Evolutionary conservation across 257 asterid species (phyloP).

Genomic region (Solanum piurae): DNA sequence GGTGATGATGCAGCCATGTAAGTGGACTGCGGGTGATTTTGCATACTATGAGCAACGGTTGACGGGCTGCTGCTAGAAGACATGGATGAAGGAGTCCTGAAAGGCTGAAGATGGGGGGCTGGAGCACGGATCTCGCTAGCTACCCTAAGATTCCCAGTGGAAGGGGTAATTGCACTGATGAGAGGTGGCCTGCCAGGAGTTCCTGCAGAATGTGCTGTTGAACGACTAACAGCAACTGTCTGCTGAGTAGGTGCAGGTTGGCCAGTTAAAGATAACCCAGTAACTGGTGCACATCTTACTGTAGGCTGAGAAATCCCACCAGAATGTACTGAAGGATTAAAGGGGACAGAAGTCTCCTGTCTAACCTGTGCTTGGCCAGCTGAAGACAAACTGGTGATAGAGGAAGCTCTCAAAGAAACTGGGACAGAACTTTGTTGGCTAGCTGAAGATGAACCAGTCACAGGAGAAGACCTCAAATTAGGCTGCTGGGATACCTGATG

Average conservation of each 20-base stretch:
- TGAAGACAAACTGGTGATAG: constrained; percentile 1
- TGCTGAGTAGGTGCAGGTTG: constrained; percentile 19
- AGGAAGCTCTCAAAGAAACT: neutral
- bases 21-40: constrained; percentile 3
- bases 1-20: constrained; percentile 8
- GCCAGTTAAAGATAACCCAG: constrained; percentile 4
- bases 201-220: constrained; percentile 28
- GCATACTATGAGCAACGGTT: constrained; percentile 1
- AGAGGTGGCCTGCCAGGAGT: constrained; percentile 42
- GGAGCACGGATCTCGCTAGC: constrained; percentile 31
- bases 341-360: constrained; percentile 1
- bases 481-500: constrained; percentile 27
- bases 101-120: constrained; percentile 40
- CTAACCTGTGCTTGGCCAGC: constrained; percentile 6
- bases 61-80: constrained; percentile 5
- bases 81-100: constrained; percentile 24
- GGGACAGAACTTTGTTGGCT: neutral
- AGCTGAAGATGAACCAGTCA: constrained; percentile 1
- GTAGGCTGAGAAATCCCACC: neutral
- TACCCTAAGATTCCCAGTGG: constrained; percentile 20
- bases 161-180: constrained; percentile 40
- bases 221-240: constrained; percentile 14
- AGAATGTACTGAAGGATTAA: neutral
- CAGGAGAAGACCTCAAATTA: constrained; percentile 12
- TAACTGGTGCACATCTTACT: constrained; percentile 3